A percentile compares a stretch with the other conserved stretches of the same genome.
Evolutionary conservation across 2,329 filamentous ascomycete species (phyloP).

Genomic region (Fusarium aywerte): DNA sequence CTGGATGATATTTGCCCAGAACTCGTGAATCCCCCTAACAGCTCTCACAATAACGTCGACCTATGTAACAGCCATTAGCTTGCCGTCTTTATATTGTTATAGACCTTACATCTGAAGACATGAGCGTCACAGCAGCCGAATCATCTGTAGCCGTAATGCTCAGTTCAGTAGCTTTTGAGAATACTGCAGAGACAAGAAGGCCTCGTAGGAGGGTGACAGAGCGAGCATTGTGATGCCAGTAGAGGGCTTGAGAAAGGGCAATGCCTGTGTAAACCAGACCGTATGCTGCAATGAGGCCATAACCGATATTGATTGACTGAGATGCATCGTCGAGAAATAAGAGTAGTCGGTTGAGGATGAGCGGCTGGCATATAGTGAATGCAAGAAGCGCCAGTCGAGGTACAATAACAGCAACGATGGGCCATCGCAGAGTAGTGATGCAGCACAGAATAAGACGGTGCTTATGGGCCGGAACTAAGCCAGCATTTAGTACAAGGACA

Average conservation of each 20-base stretch:
- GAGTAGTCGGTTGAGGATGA: conserved; percentile 51
- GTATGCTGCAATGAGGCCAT: conserved; percentile 51
- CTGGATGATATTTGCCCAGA: conserved; percentile 53
- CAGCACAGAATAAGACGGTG: conserved; percentile 47
- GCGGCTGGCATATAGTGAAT: conserved; percentile 53
- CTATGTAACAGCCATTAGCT: conserved; percentile 27
- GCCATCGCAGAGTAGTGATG: conserved; percentile 45
- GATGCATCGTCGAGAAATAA: conserved; percentile 45
- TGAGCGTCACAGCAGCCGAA: conserved; percentile 53
- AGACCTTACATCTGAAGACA: conserved; percentile 53
- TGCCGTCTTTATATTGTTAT: not conserved
- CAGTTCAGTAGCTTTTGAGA: conserved; percentile 49
- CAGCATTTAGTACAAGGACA: conserved; percentile 35
- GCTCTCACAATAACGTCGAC: conserved; percentile 54
- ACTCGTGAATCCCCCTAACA: conserved; percentile 51
- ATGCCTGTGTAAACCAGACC: conserved; percentile 49
- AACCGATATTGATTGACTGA: conserved; percentile 44
- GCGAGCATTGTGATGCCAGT: conserved; percentile 49
- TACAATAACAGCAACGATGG: conserved; percentile 47
- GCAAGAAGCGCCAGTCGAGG: conserved; percentile 50
- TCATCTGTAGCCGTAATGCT: conserved; percentile 47
- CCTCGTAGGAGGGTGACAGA: conserved; percentile 49
- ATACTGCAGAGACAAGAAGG: conserved; percentile 49
- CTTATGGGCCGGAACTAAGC: conserved; percentile 30
- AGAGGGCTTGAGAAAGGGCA: conserved; percentile 48